A percentile compares a stretch with the other conserved stretches of the same genome.
These are phyloP conservation scores for Raphidocelis subcapitata DNA, from an alignment of 139 green algal species.

Conservation along the genomic window DNA sequence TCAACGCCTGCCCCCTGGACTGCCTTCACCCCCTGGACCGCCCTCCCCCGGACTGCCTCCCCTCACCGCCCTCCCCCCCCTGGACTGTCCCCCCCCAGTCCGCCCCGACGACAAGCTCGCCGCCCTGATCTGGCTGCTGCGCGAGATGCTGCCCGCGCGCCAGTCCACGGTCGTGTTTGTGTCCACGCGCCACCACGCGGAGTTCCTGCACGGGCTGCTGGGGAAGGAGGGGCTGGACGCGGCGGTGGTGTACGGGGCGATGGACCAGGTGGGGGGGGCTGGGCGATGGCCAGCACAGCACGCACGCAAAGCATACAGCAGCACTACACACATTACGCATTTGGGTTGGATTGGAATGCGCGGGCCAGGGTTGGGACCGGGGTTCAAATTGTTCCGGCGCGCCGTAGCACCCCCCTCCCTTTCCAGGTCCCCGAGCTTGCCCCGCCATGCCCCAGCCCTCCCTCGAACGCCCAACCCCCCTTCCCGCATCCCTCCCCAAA, in stretches of 20 bases:
- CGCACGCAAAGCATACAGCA: too few species aligned
- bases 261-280: conserved; percentile 81
- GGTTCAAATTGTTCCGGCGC: too few species aligned
- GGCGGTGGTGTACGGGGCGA: conserved; percentile 85
- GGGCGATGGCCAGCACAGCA: background rate
- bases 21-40: too few species aligned
- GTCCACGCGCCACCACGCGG: conserved; percentile 93
- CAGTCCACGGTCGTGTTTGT: conserved; percentile 88
- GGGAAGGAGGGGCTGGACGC: conserved; percentile 59
- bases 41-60: too few species aligned
- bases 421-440: too few species aligned
- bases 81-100: background rate
- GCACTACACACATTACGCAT: too few species aligned
- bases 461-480: too few species aligned
- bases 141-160: conserved; percentile 66
- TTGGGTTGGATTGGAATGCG: too few species aligned
- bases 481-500: background rate
- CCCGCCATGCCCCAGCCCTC: too few species aligned
- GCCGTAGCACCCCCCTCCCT: too few species aligned
- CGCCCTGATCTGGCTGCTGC: conserved; percentile 88
- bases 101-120: conserved; percentile 88
- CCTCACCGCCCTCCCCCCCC: too few species aligned
- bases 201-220: conserved; percentile 86
- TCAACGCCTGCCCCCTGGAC: background rate
- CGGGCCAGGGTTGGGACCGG: too few species aligned